Percentiles rank a stretch among this genome's conserved stretches.
Conservation (phyloP, 169 alveolate genomes). For the Neospora caninum region DNA sequence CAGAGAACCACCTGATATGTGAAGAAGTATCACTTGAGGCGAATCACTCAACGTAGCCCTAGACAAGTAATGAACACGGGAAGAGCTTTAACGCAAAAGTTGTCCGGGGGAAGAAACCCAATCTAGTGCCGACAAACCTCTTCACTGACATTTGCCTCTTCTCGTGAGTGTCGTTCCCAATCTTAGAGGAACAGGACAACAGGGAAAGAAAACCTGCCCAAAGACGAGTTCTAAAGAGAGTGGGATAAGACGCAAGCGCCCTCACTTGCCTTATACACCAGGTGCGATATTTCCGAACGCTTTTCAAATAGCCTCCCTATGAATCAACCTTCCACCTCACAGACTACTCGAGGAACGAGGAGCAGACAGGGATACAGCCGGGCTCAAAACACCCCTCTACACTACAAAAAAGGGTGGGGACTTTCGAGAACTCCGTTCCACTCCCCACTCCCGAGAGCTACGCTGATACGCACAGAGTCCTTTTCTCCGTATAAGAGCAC, state of each 20-base stretch:
- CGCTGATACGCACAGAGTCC: too few species aligned
- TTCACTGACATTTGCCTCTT: neutral
- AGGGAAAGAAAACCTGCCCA: neutral
- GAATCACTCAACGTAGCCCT: too few species aligned
- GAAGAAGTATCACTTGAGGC: too few species aligned
- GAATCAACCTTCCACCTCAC: too few species aligned
- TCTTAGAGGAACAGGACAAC: neutral
- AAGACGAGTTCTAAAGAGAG: neutral
- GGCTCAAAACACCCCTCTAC: too few species aligned
- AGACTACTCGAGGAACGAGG: too few species aligned
- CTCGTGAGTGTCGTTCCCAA: neutral
- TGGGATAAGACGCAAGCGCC: neutral
- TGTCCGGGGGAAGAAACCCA: neutral
- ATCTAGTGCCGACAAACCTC: neutral
- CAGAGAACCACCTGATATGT: neutral
- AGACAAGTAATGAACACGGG: neutral
- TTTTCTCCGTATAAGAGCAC: too few species aligned
- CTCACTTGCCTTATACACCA: neutral
- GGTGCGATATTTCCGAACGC: neutral
- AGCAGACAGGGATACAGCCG: too few species aligned
- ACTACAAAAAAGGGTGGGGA: too few species aligned
- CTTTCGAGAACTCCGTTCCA: too few species aligned
- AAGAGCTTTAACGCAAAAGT: neutral
- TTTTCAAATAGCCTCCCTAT: too few species aligned
- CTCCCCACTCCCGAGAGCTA: too few species aligned